phyloP scores from a whole-genome alignment of 805 yeast species.

The Monosporozyma solicola region DNA sequence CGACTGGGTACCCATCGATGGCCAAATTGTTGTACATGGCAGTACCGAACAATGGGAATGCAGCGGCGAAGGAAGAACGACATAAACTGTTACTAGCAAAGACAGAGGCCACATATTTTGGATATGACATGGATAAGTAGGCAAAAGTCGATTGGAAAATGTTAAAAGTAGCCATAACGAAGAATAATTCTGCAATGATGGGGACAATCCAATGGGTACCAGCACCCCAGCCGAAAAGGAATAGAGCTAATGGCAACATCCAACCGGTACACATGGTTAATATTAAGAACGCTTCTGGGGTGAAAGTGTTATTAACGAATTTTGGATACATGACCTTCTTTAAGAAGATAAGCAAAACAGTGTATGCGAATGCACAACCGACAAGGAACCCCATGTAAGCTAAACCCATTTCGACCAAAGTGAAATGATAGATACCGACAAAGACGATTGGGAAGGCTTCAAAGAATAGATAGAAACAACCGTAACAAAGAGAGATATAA shows the following conservation, averaged over 20 bases:
- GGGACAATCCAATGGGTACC: conserved; percentile 43
- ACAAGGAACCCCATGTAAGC: conserved; percentile 38
- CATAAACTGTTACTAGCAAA: conserved; percentile 47
- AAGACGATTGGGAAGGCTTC: conserved; percentile 55
- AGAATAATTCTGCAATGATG: conserved; percentile 35
- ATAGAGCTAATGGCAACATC: conserved; percentile 36
- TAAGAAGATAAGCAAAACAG: conserved; percentile 19
- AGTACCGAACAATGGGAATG: conserved; percentile 55
- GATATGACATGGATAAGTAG: conserved; percentile 41
- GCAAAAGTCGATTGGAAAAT: conserved; percentile 45
- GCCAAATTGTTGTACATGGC: conserved; percentile 47
- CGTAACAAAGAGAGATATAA: conserved; percentile 44
- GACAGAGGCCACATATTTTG: conserved; percentile 44
- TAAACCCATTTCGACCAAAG: conserved; percentile 38
- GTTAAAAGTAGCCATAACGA: conserved; percentile 33
- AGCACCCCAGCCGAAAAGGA: conserved; percentile 45
- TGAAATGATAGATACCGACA: conserved; percentile 36
- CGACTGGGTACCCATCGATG: conserved; percentile 43
- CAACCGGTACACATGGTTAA: conserved; percentile 34
- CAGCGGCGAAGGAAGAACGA: conserved; percentile 45
- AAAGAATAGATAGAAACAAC: conserved; percentile 45
- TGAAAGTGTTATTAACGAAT: conserved; percentile 20
- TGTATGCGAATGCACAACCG: conserved; percentile 36
- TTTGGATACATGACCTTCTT: conserved; percentile 21
- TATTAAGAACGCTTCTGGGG: conserved; percentile 36